A percentile compares a stretch with the other conserved stretches of the same genome.
Conservation (phyloP, 345 rosid genomes). For the Hibiscus mutabilis region DNA sequence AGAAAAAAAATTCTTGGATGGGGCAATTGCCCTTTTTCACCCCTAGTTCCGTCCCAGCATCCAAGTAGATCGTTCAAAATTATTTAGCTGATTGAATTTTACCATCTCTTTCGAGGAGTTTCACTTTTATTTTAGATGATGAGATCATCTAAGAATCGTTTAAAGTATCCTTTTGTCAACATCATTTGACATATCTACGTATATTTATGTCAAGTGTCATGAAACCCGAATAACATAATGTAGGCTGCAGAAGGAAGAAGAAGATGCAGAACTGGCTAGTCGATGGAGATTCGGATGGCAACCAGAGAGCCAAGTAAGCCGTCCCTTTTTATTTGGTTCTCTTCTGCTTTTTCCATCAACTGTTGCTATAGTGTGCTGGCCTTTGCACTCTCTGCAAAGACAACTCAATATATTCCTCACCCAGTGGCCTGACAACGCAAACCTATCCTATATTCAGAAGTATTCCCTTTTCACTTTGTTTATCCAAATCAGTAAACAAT, state of each 20-base stretch:
- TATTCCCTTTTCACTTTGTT: neutral
- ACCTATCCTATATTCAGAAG: neutral
- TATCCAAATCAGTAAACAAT: neutral
- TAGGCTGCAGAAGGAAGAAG: constrained; percentile 7
- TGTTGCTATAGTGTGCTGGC: neutral
- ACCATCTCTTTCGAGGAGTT: neutral
- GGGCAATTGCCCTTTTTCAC: too few species aligned
- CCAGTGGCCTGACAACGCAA: neutral
- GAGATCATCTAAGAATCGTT: neutral
- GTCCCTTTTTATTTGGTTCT: constrained; percentile 3
- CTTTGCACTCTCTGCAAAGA: constrained; percentile 5
- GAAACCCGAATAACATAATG: neutral
- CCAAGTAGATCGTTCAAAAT: too few species aligned
- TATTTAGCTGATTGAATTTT: too few species aligned
- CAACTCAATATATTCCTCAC: constrained; percentile 4
- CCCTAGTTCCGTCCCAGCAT: too few species aligned
- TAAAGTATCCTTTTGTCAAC: neutral
- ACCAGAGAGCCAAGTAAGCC: neutral
- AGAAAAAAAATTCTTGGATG: too few species aligned
- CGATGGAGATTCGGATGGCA: neutral
- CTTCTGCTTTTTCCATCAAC: neutral
- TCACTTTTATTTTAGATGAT: neutral
- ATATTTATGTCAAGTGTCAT: neutral
- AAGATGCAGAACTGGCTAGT: neutral
- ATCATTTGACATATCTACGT: neutral